These are phyloP conservation scores for Leptomonas pyrrhocoris DNA, from an alignment of 208 protist species.

Conservation along the genomic window DNA sequence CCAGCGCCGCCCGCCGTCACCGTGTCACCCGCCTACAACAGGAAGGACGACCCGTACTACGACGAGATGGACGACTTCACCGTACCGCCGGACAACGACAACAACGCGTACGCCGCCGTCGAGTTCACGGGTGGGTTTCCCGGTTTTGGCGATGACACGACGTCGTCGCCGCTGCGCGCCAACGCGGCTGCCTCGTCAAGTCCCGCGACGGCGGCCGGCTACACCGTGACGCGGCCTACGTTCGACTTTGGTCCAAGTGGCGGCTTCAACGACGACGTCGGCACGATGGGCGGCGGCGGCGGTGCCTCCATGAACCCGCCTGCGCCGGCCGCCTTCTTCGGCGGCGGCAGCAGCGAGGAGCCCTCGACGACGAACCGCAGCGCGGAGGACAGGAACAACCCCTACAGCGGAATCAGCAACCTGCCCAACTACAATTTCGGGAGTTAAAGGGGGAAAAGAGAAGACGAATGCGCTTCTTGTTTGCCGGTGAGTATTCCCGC, in stretches of 20 bases:
- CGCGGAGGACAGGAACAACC: constrained; percentile 12
- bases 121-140: constrained; percentile 42
- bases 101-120: constrained; percentile 25
- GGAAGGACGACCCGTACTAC: constrained; percentile 68
- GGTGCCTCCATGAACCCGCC: neutral
- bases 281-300: constrained; percentile 1
- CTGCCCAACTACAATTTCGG: constrained; percentile 78
- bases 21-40: constrained; percentile 26
- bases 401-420: constrained; percentile 34
- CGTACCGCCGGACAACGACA: constrained; percentile 22
- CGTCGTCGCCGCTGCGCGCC: neutral
- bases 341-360: constrained; percentile 9
- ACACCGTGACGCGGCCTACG: constrained; percentile 39
- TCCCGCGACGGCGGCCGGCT: neutral
- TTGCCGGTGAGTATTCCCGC: neutral
- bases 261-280: constrained; percentile 11
- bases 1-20: constrained; percentile 18
- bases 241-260: constrained; percentile 63
- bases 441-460: constrained; percentile 30
- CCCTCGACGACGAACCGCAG: neutral
- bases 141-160: constrained; percentile 30
- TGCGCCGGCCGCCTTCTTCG: constrained; percentile 13
- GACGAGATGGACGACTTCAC: constrained; percentile 81
- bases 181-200: constrained; percentile 3
- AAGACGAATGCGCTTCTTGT: too few relatives aligned